Base-by-base conservation (phyloP, 345 rosid species). In the Melaleuca alternifolia region DNA sequence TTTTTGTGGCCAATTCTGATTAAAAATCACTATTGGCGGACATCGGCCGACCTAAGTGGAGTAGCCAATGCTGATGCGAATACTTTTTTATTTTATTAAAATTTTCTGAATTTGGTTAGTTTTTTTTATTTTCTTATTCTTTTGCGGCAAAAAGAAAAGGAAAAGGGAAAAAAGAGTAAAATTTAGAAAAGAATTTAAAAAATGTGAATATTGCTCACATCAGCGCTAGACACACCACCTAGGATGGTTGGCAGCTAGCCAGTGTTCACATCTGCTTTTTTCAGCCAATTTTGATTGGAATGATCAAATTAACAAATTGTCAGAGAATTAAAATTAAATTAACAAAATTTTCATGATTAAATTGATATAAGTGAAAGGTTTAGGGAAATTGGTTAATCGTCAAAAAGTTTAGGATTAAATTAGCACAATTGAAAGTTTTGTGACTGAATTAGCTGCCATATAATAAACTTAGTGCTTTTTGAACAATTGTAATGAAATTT, bases 401-500 rank as follows among this genome's bases (percentile, higher is more conserved):
- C 0, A 54, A 54, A 54, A 54, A 1, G 7, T 54, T 23, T 56
- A 24, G 1, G 3, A 56, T 24, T 56, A 24, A 56, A 24, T 56
- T 0, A 3, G 10, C 10, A 56, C 2, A 4, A 56, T 56, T 56
- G 5, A 10, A 23, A 56, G 21, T 4, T 23, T 23, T 2, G 23
- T 1, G 1, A 23, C 2, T 4, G 6, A 54, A 24, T 10, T 23
- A 3, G 3, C 28, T 3, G 0, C 26, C 0, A 0, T 56, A 26
- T 5, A 26, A 26, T 57, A 24, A 0, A 7, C 11, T 26, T 11
- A 26, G 6, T 24, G 11, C 15, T 57, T 11, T 11, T 57, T 26
- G 12, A 28, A 57, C 5, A 11, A 57, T 57, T 57, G 13, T n/a
- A 4, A 0, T n/a, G 46, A 21, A 65, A 65, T 18, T 65, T 3